Base-by-base conservation (phyloP, 2,329 filamentous ascomycete species). In the Chrysoporthe puriensis region DNA sequence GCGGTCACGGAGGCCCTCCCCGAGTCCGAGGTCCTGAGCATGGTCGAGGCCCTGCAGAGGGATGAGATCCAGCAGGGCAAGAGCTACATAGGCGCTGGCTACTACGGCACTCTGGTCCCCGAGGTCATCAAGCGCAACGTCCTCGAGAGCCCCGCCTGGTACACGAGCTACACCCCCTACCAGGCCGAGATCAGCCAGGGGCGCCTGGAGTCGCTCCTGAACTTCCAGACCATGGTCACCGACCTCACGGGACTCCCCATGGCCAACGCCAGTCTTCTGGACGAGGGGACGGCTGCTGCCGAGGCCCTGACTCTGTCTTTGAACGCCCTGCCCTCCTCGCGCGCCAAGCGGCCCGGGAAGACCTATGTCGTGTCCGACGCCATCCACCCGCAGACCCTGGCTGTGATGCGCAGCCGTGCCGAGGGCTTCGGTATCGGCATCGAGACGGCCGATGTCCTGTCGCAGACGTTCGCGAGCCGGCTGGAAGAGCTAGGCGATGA, bases 171-270 rank as follows among this genome's bases (percentile, higher is more conserved):
- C 79, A 97, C 95, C 0, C 95, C 95, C 18, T 98, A 97, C 80
- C 95, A 98, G 82, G 91, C 95, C 2, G 95, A 98, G 81, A 97
- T 98, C 82, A 97, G 94, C 78, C 95, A 98, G 81, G 95, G 95
- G 46, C 90, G 95, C 66, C 81, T 98, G 70, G 93, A 97, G 84
- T 97, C 93, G 6, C 83, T 98, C 64, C 84, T 98, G 71, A 98
- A 98, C 84, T 98, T 94, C 82, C 95, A 98, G 83, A 98, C 95
- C 21, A 85, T 98, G 83, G 91, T 97, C 9, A 89, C 90, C 2
- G 95, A 97, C 76, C 83, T 98, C 71, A 97, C 95, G 0, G 93
- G 88, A 1, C 85, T 98, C 42, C 88, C 92, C 32, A 93, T 97
- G 71, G 88, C 95, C 70, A 97, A 98, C 82, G 93, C 95, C 52